Percentiles rank a stretch among this genome's conserved stretches.
These are phyloP conservation scores for Fusarium siculi DNA, from an alignment of 2,329 filamentous ascomycete genomes.

Conservation along the genomic window DNA sequence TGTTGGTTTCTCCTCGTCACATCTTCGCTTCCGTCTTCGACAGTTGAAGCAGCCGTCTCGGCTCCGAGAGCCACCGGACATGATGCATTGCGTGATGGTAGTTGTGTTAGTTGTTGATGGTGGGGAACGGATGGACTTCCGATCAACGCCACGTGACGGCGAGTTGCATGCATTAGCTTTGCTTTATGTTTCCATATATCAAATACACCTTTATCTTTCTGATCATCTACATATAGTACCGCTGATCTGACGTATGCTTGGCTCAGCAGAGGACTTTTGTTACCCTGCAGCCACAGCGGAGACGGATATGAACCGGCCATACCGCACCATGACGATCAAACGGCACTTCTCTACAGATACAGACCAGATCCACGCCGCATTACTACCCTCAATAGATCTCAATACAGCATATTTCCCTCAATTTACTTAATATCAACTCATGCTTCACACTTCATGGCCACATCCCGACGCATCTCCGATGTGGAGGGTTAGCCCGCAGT, in stretches of 20 bases:
- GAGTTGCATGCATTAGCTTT: not conserved
- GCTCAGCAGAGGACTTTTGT: not conserved
- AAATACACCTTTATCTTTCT: too few species aligned
- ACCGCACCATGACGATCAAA: not conserved
- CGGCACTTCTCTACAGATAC: too few species aligned
- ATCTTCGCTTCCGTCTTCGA: conserved; percentile 61
- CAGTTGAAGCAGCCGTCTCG: conserved; percentile 56
- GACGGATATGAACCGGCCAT: conserved; percentile 16
- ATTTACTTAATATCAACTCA: not conserved
- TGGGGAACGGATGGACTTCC: conserved; percentile 11
- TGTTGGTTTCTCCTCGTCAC: conserved; percentile 49
- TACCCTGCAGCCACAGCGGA: conserved; percentile 24
- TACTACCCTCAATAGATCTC: not conserved
- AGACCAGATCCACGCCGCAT: not conserved
- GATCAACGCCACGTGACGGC: conserved; percentile 14
- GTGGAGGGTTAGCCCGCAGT: conserved; percentile 44
- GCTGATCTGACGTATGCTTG: too few species aligned
- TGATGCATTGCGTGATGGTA: conserved; percentile 25
- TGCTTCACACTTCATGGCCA: not conserved
- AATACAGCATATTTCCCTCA: conserved; percentile 6
- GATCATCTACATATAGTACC: not conserved
- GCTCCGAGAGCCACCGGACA: conserved; percentile 25
- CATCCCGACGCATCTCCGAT: conserved; percentile 25
- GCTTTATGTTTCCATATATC: too few species aligned
- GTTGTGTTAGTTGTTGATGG: not conserved